phyloP scores from a whole-genome alignment of 2,329 filamentous ascomycete genomes.

The Sporothrix brasiliensis region DNA sequence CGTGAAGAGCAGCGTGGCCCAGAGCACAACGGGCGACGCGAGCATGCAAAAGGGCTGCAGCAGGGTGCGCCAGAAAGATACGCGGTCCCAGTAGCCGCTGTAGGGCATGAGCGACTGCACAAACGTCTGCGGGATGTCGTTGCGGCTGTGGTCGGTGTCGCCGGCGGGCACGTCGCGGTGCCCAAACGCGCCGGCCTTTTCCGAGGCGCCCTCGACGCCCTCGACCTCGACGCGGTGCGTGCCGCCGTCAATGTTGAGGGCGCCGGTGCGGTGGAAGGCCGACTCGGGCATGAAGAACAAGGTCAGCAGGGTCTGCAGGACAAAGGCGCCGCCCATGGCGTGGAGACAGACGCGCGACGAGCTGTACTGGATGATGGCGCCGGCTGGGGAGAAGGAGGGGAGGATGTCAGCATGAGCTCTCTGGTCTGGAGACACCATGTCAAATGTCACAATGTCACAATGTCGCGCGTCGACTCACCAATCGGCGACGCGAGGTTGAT shows the following conservation, averaged over 20 bases:
- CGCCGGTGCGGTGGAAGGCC: constrained; percentile 42
- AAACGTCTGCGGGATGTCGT: constrained; percentile 39
- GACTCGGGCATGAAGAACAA: constrained; percentile 51
- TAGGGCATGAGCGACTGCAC: constrained; percentile 43
- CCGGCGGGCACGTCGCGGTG: constrained; percentile 20
- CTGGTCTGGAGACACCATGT: too few species aligned
- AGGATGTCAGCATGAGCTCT: too few species aligned
- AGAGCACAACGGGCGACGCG: constrained; percentile 45
- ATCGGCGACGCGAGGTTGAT: constrained; percentile 48
- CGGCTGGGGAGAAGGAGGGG: constrained; percentile 38
- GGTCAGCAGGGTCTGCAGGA: constrained; percentile 44
- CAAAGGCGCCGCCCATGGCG: constrained; percentile 49
- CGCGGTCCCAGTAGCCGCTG: constrained; percentile 45
- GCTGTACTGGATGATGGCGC: constrained; percentile 45
- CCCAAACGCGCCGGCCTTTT: constrained; percentile 29
- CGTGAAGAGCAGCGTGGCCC: constrained; percentile 47
- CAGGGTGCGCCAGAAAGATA: constrained; percentile 45
- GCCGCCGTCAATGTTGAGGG: constrained; percentile 43
- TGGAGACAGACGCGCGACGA: constrained; percentile 43
- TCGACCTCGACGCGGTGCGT: constrained; percentile 32
- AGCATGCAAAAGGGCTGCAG: constrained; percentile 45
- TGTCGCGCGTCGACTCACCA: constrained; percentile 38
- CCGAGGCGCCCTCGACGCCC: constrained; percentile 25
- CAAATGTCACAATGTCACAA: too few species aligned
- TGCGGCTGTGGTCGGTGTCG: not conserved